Evolutionary conservation across 1,139 yeast species (phyloP), one percentile per base, ranked within the genome.

Genomic region (Kurtzmaniella quercitrusa): DNA sequence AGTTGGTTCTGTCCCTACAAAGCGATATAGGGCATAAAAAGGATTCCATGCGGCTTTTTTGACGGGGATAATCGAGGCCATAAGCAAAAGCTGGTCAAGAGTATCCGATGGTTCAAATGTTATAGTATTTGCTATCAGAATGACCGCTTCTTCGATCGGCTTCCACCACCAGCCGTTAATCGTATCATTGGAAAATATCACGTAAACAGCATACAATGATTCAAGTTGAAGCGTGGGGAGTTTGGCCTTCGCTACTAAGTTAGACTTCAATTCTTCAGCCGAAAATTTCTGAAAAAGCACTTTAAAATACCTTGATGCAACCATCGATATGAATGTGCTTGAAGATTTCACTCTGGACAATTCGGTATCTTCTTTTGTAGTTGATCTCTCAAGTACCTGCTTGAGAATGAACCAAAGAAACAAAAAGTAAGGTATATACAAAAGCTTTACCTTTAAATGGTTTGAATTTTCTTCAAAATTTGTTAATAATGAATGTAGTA

Each of bases 11-110:
- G 37, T 41, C 18, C 51, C 48, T 17, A 55, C 39, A 21, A 50
- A 43, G 17, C 49, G 52, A 44, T 63, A 61, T 6, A 66, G 43
- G 0, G 51, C 48, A 38, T 60, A 57, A 41, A 65, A 60, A 2
- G 62, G 52, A 0, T 47, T 31, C 75, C 75, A 69, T 29, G 53
- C 51, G 39, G 41, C 43, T 1, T 41, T 37, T 11, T 41, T 45
- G 4, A 47, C 34, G 2, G 55, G 54, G n/a, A 45, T 39, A 14
- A 48, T 46, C n/a, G 51, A 44, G 2, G 54, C 53, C 18, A 63
- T 46, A 29, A 50, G 48, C 21, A 45, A 48, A 2, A 62, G 42
- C n/a, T 46, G 44, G 12, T 54, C 54, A 18, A 55, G 31, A 5
- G 33, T n/a, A 27, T 40, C 34, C 38, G 18, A 18, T 8, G 19